These are phyloP conservation scores for Graphium sp. DNA, from an alignment of 2,329 filamentous ascomycete species.

Conservation along the genomic window DNA sequence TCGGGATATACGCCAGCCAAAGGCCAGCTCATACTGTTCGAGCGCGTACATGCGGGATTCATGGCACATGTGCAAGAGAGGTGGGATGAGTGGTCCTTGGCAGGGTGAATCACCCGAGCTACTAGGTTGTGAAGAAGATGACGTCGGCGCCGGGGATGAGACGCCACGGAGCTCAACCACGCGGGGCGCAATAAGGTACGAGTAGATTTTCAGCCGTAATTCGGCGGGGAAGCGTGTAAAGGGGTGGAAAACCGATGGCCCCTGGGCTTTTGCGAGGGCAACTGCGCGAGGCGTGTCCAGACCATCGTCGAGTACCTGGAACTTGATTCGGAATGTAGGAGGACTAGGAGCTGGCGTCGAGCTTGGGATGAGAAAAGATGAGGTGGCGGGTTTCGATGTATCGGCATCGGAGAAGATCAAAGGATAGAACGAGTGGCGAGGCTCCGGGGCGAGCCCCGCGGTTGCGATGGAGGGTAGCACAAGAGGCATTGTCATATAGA, in stretches of 20 bases:
- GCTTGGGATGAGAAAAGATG: too few species aligned
- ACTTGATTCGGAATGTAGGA: too few species aligned
- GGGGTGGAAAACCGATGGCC: conserved; percentile 12
- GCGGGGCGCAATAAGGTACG: conserved; percentile 23
- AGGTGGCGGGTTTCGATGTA: too few species aligned
- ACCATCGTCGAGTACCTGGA: too few species aligned
- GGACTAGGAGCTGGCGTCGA: too few species aligned
- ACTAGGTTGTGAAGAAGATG: not conserved
- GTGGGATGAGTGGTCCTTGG: conserved; percentile 14
- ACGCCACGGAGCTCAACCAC: conserved; percentile 16
- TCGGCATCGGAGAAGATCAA: too few species aligned
- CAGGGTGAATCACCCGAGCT: not conserved
- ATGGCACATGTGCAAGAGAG: conserved; percentile 24
- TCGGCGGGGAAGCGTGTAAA: conserved; percentile 25
- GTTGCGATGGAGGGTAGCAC: too few species aligned
- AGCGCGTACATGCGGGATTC: conserved; percentile 24
- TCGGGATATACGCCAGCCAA: conserved; percentile 26
- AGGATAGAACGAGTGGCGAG: too few species aligned
- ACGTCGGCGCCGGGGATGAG: conserved; percentile 6
- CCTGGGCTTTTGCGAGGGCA: too few species aligned
- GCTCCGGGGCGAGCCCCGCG: too few species aligned
- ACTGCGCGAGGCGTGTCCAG: too few species aligned
- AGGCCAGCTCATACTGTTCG: conserved; percentile 25
- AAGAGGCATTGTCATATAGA: too few species aligned
- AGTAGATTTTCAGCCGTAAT: conserved; percentile 30